A percentile compares a stretch with the other conserved stretches of the same genome.
phyloP scores from a whole-genome alignment of 2,329 filamentous ascomycete genomes.

The Clonostachys rosea region DNA sequence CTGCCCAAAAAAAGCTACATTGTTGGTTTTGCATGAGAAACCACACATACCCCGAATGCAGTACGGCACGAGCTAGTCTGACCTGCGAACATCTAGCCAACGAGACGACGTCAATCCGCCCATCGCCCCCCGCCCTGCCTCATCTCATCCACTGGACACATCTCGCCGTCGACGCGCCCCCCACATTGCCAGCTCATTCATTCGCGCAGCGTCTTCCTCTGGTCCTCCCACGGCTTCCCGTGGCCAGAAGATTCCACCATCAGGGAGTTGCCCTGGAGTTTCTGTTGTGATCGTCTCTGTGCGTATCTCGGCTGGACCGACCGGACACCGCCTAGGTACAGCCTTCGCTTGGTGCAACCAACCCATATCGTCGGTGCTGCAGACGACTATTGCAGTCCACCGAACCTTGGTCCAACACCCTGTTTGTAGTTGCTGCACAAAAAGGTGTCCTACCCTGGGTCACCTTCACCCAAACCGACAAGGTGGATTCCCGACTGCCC shows the following conservation, averaged over 20 bases:
- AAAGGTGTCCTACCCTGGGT: constrained; percentile 6
- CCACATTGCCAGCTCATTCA: background rate
- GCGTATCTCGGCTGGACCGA: no score
- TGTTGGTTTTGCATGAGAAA: background rate
- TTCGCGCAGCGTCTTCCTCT: no score
- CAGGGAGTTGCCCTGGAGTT: no score
- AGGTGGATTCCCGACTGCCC: constrained; percentile 56
- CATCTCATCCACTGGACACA: constrained; percentile 7
- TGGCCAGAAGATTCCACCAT: no score
- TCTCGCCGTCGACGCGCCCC: background rate
- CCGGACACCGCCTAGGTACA: no score
- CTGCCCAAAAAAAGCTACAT: background rate
- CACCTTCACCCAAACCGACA: constrained; percentile 30
- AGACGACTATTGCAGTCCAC: no score
- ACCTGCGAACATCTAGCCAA: background rate
- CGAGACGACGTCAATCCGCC: constrained; percentile 5
- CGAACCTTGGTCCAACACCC: background rate
- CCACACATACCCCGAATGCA: constrained; percentile 1
- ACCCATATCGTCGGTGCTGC: no score
- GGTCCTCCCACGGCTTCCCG: no score
- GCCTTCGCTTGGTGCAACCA: no score
- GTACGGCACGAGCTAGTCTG: background rate
- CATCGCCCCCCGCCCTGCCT: constrained; percentile 9
- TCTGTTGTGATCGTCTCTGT: no score
- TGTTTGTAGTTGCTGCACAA: background rate